Evolutionary conservation across 495 filamentous ascomycete species (phyloP), one percentile per base, ranked within the genome.

Genomic region (Trichoderma erinaceum): DNA sequence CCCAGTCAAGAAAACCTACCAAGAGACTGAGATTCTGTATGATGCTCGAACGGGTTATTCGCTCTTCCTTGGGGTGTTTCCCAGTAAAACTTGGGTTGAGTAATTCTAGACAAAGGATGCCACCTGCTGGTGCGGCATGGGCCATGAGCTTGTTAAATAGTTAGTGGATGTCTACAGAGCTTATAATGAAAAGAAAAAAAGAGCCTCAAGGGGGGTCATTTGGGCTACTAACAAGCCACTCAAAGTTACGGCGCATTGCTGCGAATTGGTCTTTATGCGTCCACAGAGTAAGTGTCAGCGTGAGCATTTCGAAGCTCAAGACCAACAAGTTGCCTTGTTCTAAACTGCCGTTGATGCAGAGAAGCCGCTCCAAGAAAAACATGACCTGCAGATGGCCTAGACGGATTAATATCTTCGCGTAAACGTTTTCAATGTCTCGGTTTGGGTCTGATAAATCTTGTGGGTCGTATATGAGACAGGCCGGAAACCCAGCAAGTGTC

Each of bases 1-100:
- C 79, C 78, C 84, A 84, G 8, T 82, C 82, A 5, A 89, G 75
- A 43, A 81, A 82, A 0, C 84, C 86, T 21, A 88, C 79, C 58
- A 90, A 85, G 16, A 88, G 81, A 67, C 86, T 88, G 8, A 89
- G 78, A 66, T 88, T 86, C 56, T 88, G 87, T 43, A 89, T 86
- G 12, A 85, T 78, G 69, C 87, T 84, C 1, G 87, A 86, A 18
- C 86, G 82, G 0, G 86, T 85, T 74, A 66, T 78, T 67, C 41
- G 78, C 68, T 29, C 70, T 63, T 64, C 77, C 70, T 56, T 78
- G 71, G 78, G 75, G 7, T 78, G 75, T 67, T 84, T 83, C 13
- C 66, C 50, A n/a, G 32, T n/a, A n/a, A 68, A 68, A 2, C 52
- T 63, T 6, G 50, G 35, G 11, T 63, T 25, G 35, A 68, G 66